A percentile compares a stretch with the other conserved stretches of the same genome.
These are phyloP conservation scores for Achaetomiella virescens DNA, from an alignment of 495 filamentous ascomycete genomes.

Conservation along the genomic window DNA sequence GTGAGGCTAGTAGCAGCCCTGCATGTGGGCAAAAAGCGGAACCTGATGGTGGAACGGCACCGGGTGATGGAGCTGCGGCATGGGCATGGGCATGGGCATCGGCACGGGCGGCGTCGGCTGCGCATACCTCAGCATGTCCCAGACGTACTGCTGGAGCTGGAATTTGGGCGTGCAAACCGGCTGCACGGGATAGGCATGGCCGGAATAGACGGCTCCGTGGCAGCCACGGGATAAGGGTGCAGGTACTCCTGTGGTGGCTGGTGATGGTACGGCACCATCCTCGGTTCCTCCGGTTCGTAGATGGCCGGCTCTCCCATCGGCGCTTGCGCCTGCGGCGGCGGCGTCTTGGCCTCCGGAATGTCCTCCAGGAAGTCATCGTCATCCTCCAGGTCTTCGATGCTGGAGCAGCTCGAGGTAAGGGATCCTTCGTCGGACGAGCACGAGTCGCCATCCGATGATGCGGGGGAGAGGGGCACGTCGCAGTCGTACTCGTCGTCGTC, in stretches of 20 bases:
- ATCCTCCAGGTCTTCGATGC: constrained; percentile 37
- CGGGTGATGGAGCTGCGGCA: constrained; percentile 32
- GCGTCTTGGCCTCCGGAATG: constrained; percentile 35
- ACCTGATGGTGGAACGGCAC: constrained; percentile 45
- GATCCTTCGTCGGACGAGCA: constrained; percentile 46
- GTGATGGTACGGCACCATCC: constrained; percentile 15
- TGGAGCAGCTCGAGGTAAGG: constrained; percentile 39
- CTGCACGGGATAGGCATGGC: constrained; percentile 23
- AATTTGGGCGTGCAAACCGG: constrained; percentile 34
- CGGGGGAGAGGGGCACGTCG: constrained; percentile 36
- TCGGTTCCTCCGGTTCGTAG: constrained; percentile 37
- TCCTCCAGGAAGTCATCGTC: constrained; percentile 36
- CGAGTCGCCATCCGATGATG: constrained; percentile 38
- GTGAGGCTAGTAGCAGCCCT: constrained; percentile 43
- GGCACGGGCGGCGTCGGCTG: neutral
- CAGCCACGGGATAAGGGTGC: constrained; percentile 16
- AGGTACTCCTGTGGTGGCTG: constrained; percentile 32
- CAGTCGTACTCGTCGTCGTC: constrained; percentile 30
- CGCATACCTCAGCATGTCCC: constrained; percentile 37
- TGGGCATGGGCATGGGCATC: neutral
- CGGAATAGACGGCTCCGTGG: constrained; percentile 15
- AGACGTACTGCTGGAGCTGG: constrained; percentile 35
- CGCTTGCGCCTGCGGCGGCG: constrained; percentile 28
- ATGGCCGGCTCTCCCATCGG: constrained; percentile 24
- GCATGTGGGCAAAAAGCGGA: constrained; percentile 40